Evolutionary conservation across 2,329 filamentous ascomycete species (phyloP), one percentile per base, ranked within the genome.

Genomic region (Clarireedia hainanense): DNA sequence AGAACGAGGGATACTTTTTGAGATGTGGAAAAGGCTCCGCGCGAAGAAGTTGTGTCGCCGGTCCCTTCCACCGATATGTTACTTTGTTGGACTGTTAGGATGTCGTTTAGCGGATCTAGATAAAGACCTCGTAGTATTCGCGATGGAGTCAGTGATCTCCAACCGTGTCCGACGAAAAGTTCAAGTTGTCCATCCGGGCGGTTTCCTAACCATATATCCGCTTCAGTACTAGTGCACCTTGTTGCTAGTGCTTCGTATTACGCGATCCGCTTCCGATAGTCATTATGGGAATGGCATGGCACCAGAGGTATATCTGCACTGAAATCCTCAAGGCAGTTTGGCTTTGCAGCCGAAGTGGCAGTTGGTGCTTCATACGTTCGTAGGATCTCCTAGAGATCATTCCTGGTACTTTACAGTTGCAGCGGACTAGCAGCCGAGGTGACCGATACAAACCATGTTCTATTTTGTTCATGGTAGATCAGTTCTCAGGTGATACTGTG

Each of bases 131-230:
- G 70, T 3, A 85, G 72, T 2, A 81, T 85, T 27, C 80, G 75
- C 27, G 70, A 69, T 26, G 70, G 61, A 10, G 75, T 81, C 14
- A 85, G 69, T 17, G 80, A 77, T 10, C 70, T 72, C 50, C 71
- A 60, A 61, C 80, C 76, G 63, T 85, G 81, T 14, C 81, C 81
- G 50, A 81, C 76, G 67, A 78, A 76, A 15, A 84, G 71, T 14
- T 63, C 60, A 1, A 24, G 7, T 2, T 56, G 52, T 6, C 27
- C 12, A 5, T 75, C 79, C 5, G 37, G 6, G 36, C 69, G 76
- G 55, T 82, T 77, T 52, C 77, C 74, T 39, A 84, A 68, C 78
- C 80, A 84, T 26, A 84, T 79, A 67, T 85, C 81, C 2, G 79
- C 80, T 69, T 85, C 81, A 2, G 79, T 76, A 3, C 75, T 76